phyloP scores from a whole-genome alignment of 2,329 filamentous ascomycete species.

The Cryphonectria parasitica region DNA sequence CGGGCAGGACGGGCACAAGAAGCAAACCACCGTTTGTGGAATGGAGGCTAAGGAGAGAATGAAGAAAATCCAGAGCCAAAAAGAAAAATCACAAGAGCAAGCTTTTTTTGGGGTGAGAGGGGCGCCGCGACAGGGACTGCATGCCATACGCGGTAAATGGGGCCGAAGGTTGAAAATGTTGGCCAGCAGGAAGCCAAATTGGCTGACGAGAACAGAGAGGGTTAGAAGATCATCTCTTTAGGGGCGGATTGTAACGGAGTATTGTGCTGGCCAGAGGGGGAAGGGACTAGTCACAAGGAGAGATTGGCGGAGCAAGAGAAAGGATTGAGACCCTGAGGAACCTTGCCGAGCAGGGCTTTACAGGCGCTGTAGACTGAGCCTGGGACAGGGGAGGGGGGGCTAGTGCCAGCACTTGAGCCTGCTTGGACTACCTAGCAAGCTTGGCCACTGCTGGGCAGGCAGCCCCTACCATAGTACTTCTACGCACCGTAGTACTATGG shows the following conservation, averaged over 20 bases:
- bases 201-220: constrained; percentile 1
- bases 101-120: no score
- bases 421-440: not conserved
- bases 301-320: not conserved
- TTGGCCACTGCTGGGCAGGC: not conserved
- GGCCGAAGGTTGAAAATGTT: constrained; percentile 10
- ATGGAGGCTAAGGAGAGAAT: not conserved
- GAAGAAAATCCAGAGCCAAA: not conserved
- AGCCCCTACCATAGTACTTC: not conserved
- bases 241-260: constrained; percentile 4
- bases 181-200: constrained; percentile 8
- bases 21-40: not conserved
- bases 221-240: constrained; percentile 2
- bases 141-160: constrained; percentile 11
- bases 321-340: not conserved
- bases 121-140: constrained; percentile 5
- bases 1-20: constrained; percentile 3
- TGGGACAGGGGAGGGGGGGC: not conserved
- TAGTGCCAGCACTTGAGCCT: not conserved
- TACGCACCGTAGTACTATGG: not conserved
- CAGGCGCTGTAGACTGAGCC: not conserved
- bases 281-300: not conserved
- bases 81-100: not conserved
- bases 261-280: not conserved
- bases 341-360: not conserved